A percentile compares a stretch with the other conserved stretches of the same genome.
phyloP scores from a whole-genome alignment of 2,329 filamentous ascomycete species.

The Graphilbum ipis-grandicollis region DNA sequence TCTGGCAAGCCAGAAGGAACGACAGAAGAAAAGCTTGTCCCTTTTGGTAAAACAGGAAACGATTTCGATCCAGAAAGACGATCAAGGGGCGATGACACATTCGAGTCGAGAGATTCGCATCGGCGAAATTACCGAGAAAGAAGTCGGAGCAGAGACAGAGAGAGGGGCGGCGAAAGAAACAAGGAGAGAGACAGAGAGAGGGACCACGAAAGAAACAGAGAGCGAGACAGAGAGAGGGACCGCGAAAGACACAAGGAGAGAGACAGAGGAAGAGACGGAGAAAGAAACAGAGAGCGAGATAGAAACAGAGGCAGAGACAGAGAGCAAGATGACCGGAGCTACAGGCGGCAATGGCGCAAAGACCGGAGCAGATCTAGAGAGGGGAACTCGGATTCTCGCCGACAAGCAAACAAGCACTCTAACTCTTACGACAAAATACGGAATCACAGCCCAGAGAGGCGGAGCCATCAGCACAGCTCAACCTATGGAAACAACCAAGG shows the following conservation, averaged over 20 bases:
- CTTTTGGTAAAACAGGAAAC: no score
- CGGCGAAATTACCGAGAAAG: not conserved
- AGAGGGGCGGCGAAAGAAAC: not conserved
- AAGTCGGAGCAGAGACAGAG: not conserved
- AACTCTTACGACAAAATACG: no score
- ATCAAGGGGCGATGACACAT: constrained; percentile 10
- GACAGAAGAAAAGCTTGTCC: constrained; percentile 12
- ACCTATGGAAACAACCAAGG: no score
- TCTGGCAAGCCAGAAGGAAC: constrained; percentile 8
- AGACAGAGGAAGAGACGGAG: not conserved
- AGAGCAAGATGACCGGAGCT: not conserved
- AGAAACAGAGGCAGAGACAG: not conserved
- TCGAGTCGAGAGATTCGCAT: not conserved
- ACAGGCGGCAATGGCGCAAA: not conserved
- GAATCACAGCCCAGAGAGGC: no score
- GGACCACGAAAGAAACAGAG: not conserved
- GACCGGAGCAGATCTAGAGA: not conserved
- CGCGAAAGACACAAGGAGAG: not conserved
- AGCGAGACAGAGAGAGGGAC: not conserved
- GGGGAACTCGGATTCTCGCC: no score
- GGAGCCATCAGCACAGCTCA: no score
- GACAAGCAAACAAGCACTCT: no score
- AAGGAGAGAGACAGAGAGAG: not conserved
- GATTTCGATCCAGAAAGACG: no score
- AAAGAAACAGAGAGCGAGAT: not conserved